Percentiles rank a stretch among this genome's conserved stretches.
These are phyloP conservation scores for Oryza glaberrima DNA, from an alignment of 176 grass and related monocot genomes.

Conservation along the genomic window DNA sequence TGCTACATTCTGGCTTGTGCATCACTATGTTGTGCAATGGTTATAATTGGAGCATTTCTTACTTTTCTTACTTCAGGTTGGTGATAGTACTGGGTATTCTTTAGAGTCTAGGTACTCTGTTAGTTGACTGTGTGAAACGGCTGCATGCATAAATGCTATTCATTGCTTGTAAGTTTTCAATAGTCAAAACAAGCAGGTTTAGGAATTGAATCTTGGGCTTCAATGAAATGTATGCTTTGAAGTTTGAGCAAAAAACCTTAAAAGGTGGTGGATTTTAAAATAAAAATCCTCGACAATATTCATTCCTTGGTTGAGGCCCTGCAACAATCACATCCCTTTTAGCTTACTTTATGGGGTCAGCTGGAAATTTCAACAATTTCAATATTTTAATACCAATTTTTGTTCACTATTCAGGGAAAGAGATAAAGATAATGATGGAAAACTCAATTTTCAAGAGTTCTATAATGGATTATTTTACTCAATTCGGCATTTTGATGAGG, in stretches of 20 bases:
- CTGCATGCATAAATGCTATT: neutral
- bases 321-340: neutral
- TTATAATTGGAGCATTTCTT: constrained; percentile 1
- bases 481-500: constrained; percentile 74
- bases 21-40: neutral
- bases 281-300: constrained; percentile 27
- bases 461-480: constrained; percentile 87
- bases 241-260: neutral
- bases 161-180: constrained; percentile 3
- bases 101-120: neutral
- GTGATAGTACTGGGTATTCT: neutral
- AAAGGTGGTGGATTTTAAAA: constrained; percentile 11
- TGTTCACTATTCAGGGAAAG: constrained; percentile 70
- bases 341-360: neutral
- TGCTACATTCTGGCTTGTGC: constrained; percentile 7
- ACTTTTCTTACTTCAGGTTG: constrained; percentile 23
- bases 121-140: constrained; percentile 29
- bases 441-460: constrained; percentile 90
- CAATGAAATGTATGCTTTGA: constrained; percentile 6
- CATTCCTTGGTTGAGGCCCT: neutral
- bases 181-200: constrained; percentile 16
- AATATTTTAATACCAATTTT: constrained; percentile 18
- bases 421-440: constrained; percentile 87
- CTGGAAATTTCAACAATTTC: constrained; percentile 10
- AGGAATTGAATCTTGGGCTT: constrained; percentile 25